A percentile compares a stretch with the other conserved stretches of the same genome.
phyloP scores from a whole-genome alignment of 2,329 filamentous ascomycete species.

The Raffaelea deltoideospora region DNA sequence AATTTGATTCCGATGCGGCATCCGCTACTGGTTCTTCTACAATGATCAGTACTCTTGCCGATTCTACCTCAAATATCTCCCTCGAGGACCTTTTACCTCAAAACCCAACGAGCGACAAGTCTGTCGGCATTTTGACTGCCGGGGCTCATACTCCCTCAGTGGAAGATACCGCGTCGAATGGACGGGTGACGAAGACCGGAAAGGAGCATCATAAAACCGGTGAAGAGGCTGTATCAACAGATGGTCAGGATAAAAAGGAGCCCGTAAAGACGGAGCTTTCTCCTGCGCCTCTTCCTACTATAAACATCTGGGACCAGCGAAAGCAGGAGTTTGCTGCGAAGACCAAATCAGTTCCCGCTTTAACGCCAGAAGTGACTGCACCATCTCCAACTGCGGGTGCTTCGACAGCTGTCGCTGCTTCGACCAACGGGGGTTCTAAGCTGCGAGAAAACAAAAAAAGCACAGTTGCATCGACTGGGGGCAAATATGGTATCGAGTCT shows the following conservation, averaged over 20 bases:
- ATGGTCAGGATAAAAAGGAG: conserved; percentile 35
- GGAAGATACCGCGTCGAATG: conserved; percentile 48
- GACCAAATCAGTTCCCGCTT: conserved; percentile 18
- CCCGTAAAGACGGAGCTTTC: conserved; percentile 50
- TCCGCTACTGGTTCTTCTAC: conserved; percentile 14
- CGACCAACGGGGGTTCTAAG: conserved; percentile 4
- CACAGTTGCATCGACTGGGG: neutral
- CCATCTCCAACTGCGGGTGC: neutral
- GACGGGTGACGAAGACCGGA: no score
- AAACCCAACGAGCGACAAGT: conserved; percentile 36
- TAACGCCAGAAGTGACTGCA: conserved; percentile 1
- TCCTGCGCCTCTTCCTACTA: conserved; percentile 65
- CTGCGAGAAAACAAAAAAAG: conserved; percentile 10
- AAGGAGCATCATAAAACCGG: neutral
- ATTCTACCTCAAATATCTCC: conserved; percentile 7
- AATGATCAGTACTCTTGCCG: conserved; percentile 19
- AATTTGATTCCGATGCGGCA: conserved; percentile 13
- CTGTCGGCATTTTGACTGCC: neutral
- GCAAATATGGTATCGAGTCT: neutral
- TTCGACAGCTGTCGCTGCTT: conserved; percentile 4
- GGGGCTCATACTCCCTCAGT: conserved; percentile 1
- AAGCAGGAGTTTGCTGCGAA: conserved; percentile 49
- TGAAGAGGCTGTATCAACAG: neutral
- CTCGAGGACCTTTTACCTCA: conserved; percentile 24
- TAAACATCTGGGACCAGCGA: conserved; percentile 81